Evolutionary conservation across 176 grass and related monocot species (phyloP).

Genomic region (Areca catechu): DNA sequence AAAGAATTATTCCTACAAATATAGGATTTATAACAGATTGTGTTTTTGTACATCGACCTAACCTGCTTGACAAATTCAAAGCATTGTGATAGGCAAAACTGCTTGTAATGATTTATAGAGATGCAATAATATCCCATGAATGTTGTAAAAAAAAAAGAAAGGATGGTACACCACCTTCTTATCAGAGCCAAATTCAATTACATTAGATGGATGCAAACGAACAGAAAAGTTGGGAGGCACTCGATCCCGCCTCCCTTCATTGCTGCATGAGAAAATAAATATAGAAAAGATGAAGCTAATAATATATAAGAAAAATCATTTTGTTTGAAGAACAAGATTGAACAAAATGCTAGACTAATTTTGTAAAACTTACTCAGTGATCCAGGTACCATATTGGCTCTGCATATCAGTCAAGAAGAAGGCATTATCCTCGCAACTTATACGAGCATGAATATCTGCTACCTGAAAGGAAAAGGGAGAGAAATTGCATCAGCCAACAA

Average conservation of each 20-base stretch:
- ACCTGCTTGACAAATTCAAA: too few relatives aligned
- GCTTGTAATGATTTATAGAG: not conserved
- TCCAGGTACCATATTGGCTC: constrained; percentile 86
- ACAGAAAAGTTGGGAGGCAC: constrained; percentile 74
- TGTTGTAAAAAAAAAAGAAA: not conserved
- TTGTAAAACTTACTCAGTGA: constrained; percentile 60
- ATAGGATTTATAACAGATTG: too few relatives aligned
- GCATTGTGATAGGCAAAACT: too few relatives aligned
- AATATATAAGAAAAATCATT: too few relatives aligned
- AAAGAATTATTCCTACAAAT: too few relatives aligned
- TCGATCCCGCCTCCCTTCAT: constrained; percentile 54
- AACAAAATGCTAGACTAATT: not conserved
- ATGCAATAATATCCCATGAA: not conserved
- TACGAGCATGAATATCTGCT: constrained; percentile 67
- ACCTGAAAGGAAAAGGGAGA: constrained; percentile 27
- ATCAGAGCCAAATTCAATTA: constrained; percentile 84
- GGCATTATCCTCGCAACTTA: constrained; percentile 72
- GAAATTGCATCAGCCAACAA: constrained; percentile 10
- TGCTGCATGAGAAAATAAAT: constrained; percentile 33
- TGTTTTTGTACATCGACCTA: too few relatives aligned
- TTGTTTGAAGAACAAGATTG: not conserved
- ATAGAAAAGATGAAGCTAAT: constrained; percentile 13
- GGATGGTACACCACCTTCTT: constrained; percentile 41
- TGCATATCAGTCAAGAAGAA: constrained; percentile 76
- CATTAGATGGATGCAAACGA: constrained; percentile 59